Percentiles rank a stretch among this genome's conserved stretches.
Evolutionary conservation across 2,329 filamentous ascomycete species (phyloP).

Genomic region (Periconia sp.): DNA sequence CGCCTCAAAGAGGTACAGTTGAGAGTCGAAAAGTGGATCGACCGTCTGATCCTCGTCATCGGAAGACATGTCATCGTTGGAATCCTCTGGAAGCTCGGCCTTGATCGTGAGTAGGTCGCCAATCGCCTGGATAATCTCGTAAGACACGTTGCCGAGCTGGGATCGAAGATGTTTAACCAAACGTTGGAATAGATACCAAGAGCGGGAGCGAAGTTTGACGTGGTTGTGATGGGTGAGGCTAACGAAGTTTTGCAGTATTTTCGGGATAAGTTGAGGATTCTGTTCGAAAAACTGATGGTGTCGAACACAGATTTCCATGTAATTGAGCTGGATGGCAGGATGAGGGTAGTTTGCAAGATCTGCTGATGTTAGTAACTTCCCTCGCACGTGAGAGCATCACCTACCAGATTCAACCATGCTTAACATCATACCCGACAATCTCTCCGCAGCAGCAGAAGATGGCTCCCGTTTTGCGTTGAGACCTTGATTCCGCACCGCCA

Average conservation of each 20-base stretch:
- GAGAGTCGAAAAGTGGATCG: conserved; percentile 88
- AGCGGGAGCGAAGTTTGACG: conserved; percentile 81
- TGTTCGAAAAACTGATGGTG: conserved; percentile 92
- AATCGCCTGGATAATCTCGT: conserved; percentile 88
- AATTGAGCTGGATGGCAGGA: conserved; percentile 89
- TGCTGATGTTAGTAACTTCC: conserved; percentile 39
- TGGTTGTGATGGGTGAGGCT: conserved; percentile 85
- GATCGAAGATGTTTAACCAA: conserved; percentile 84
- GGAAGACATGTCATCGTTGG: conserved; percentile 88
- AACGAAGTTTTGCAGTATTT: conserved; percentile 89
- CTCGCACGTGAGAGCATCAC: conserved; percentile 24
- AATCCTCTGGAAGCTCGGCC: conserved; percentile 79
- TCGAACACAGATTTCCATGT: conserved; percentile 97
- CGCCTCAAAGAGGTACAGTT: conserved; percentile 92
- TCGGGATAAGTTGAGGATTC: conserved; percentile 77
- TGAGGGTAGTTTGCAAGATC: conserved; percentile 84
- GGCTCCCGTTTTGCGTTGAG: conserved; percentile 84
- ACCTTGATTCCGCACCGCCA: conserved; percentile 85
- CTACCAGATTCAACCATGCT: conserved; percentile 91
- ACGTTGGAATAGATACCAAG: conserved; percentile 96
- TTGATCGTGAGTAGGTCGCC: conserved; percentile 86
- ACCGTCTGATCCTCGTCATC: conserved; percentile 87
- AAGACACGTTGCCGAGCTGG: conserved; percentile 84
- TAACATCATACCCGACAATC: conserved; percentile 87
- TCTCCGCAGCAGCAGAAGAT: conserved; percentile 75